These are phyloP conservation scores for Fusarium sp. DNA, from an alignment of 2,329 filamentous ascomycete genomes.

Conservation along the genomic window DNA sequence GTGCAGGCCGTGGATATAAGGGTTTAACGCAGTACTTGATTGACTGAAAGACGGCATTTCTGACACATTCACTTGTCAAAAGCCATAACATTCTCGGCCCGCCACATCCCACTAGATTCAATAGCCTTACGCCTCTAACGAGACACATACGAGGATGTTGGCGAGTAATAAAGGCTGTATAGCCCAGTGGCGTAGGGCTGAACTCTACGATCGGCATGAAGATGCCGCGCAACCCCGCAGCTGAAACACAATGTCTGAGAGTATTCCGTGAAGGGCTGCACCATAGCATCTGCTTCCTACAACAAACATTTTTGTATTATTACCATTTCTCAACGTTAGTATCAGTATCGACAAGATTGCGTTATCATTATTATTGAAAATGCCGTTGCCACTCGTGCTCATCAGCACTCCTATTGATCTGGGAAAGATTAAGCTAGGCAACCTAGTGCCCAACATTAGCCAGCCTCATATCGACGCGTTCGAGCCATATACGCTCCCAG, in stretches of 20 bases:
- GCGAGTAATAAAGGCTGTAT: background rate
- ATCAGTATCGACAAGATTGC: no score
- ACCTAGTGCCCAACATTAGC: background rate
- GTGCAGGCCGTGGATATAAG: no score
- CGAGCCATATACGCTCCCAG: rapidly evolving
- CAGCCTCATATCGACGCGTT: background rate
- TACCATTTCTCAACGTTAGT: no score
- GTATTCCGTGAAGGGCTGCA: no score
- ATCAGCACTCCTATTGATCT: background rate
- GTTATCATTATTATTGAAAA: background rate
- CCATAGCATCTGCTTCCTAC: no score
- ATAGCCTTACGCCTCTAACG: background rate
- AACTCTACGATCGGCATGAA: background rate
- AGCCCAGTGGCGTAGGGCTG: background rate
- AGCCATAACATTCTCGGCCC: background rate
- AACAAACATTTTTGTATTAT: no score
- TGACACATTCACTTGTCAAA: no score
- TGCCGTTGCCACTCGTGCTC: background rate
- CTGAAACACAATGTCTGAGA: no score
- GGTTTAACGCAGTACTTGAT: no score
- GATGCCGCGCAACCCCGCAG: background rate
- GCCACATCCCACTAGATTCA: background rate
- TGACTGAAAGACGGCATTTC: no score
- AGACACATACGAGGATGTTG: background rate
- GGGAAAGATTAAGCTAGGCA: background rate